phyloP scores from a whole-genome alignment of 306 rosid genomes.

The Hippophae tibetana region DNA sequence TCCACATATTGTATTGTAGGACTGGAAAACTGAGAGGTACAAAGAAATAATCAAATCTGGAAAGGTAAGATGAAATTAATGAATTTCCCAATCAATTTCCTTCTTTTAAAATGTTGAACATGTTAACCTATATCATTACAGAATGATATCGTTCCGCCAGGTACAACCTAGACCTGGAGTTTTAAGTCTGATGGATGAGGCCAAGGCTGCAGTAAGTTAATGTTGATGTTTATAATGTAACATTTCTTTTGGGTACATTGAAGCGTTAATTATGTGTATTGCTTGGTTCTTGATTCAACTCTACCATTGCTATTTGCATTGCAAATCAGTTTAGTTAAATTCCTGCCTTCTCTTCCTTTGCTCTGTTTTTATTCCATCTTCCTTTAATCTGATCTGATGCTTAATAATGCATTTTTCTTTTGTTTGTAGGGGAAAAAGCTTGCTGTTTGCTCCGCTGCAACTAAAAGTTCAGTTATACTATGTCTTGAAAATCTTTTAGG shows the following conservation, averaged over 20 bases:
- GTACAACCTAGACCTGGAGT: slow-evolving; percentile 95
- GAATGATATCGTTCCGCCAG: slow-evolving; percentile 27
- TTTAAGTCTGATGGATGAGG: slow-evolving; percentile 86
- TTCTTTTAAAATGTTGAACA: neutral
- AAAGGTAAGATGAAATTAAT: slow-evolving; percentile 45
- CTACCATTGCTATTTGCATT: slow-evolving; percentile 5
- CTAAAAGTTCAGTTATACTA: slow-evolving; percentile 85
- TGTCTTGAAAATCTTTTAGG: slow-evolving; percentile 89
- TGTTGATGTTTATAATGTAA: slow-evolving; percentile 11
- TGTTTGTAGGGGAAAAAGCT: slow-evolving; percentile 65
- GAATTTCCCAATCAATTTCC: slow-evolving; percentile 5
- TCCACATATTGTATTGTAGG: slow-evolving; percentile 40
- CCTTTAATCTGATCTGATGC: neutral
- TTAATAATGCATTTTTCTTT: slow-evolving; percentile 9
- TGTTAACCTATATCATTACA: neutral
- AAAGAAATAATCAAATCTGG: slow-evolving; percentile 95
- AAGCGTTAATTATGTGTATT: slow-evolving; percentile 11
- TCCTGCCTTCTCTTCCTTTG: neutral
- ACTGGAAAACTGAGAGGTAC: slow-evolving; percentile 96
- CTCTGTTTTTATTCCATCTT: neutral
- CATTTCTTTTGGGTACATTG: slow-evolving; percentile 7
- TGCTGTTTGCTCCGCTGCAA: slow-evolving; percentile 96
- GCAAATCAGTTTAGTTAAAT: neutral
- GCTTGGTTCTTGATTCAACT: slow-evolving; percentile 9
- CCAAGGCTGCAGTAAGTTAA: slow-evolving; percentile 76